Base-by-base conservation (phyloP, 306 rosid genomes). In the Prunus kanzakura region DNA sequence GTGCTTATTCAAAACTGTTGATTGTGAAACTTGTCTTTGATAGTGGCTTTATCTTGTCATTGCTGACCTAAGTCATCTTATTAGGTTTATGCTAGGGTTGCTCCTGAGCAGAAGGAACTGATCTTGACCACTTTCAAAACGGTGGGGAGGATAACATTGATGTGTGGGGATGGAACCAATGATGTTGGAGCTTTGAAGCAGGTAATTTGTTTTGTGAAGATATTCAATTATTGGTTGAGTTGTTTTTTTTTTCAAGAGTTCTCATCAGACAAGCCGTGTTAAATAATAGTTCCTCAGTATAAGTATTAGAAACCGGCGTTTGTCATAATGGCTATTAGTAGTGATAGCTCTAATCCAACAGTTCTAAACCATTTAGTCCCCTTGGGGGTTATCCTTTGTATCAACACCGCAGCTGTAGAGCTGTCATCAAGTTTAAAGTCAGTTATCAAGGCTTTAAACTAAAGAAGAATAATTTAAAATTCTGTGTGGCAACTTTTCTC, bases 91-190 rank as follows among this genome's bases (percentile, higher is more conserved):
- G 99, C 99, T 63, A 84, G 99, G 82, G 99, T 96, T 85, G 99
- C 99, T 82, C 99, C 99, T 3, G 96, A 90, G 85, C 99, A 96
- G 79, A 96, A 96, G 78, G 99, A 96, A 85, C 97, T 96, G 74
- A 96, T 96, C 81, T 75, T 96, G 96, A 96, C 99, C 74, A 92
- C 98, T 72, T 95, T 85, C 76, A 96, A 96, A 83, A 84, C 95
- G 60, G 99, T 96, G 50, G 99, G 99, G 79, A 85, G 99, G 81
- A 50, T 88, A 66, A 92, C 99, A 20, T 82, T 96, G 87, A 96
- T 96, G 99, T 96, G 99, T 82, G 99, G 99, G 49, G 98, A 96
- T 84, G 99, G 99, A 75, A 96, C 99, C 58, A 96, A 96, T 76
- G 99, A 96, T 49, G 99, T 96, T 75, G 99, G 99, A 76, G 99